Evolutionary conservation across 495 filamentous ascomycete species (phyloP).

Genomic region (Clavariopsis aquatica): DNA sequence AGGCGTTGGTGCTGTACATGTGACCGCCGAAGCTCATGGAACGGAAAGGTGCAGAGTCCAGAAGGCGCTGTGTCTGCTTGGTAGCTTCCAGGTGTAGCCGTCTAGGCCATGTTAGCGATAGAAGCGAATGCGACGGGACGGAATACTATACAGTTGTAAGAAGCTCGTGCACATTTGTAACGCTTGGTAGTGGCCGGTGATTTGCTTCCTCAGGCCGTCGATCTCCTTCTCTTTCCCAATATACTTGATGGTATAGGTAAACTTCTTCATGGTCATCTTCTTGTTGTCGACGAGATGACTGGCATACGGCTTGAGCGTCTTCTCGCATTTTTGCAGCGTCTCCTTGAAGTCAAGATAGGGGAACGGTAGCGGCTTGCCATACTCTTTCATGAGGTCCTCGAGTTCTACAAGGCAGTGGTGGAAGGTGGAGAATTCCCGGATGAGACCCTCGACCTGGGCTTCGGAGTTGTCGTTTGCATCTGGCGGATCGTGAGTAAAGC

Average conservation of each 20-base stretch:
- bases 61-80: constrained; percentile 30
- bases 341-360: constrained; percentile 28
- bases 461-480: constrained; percentile 33
- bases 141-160: constrained; percentile 26
- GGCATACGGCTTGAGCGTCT: constrained; percentile 29
- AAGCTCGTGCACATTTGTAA: constrained; percentile 30
- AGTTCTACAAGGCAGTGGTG: constrained; percentile 30
- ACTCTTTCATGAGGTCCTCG: constrained; percentile 29
- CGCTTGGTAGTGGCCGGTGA: constrained; percentile 27
- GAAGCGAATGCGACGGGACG: not conserved
- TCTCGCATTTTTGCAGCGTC: constrained; percentile 23
- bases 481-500: too few species aligned
- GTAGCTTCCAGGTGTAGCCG: constrained; percentile 30
- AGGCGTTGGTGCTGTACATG: constrained; percentile 22
- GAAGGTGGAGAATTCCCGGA: constrained; percentile 26
- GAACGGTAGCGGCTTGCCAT: constrained; percentile 32
- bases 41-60: constrained; percentile 22
- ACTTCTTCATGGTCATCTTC: constrained; percentile 20
- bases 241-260: constrained; percentile 25
- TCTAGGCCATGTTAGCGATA: constrained; percentile 3
- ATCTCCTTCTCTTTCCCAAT: constrained; percentile 33
- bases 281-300: constrained; percentile 27
- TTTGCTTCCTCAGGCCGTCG: constrained; percentile 20
- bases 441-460: constrained; percentile 23
- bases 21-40: constrained; percentile 30